These are phyloP conservation scores for Albophoma yamanashiensis DNA, from an alignment of 2,329 filamentous ascomycete species.

Conservation along the genomic window DNA sequence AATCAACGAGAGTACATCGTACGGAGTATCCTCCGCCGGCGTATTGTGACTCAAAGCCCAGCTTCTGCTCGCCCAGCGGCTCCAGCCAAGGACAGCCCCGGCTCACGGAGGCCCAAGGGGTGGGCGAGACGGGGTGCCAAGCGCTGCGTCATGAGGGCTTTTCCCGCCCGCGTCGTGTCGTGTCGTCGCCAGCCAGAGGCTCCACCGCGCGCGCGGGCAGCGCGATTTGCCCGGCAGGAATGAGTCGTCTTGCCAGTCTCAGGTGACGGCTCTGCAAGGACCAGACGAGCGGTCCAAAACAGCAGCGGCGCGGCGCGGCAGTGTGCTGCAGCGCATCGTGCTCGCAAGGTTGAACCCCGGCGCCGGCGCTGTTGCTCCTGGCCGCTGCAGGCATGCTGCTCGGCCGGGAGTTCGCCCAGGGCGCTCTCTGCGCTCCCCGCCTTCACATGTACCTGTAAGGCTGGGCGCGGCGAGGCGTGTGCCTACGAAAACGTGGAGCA, in stretches of 20 bases:
- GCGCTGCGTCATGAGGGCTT: background rate
- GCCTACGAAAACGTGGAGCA: constrained; percentile 16
- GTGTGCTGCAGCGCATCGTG: background rate
- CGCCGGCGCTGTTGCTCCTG: background rate
- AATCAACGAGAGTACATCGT: too few species aligned
- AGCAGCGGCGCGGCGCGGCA: background rate
- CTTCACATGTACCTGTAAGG: constrained; percentile 2
- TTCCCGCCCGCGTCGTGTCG: background rate
- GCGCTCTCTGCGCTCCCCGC: background rate
- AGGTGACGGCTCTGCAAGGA: background rate
- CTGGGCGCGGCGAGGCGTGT: constrained; percentile 10
- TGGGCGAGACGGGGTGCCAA: background rate
- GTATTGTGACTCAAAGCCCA: background rate
- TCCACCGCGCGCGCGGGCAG: background rate
- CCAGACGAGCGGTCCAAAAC: background rate
- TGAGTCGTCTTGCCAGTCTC: background rate
- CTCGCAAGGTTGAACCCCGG: too few species aligned
- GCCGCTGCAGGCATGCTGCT: background rate
- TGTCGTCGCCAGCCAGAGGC: background rate
- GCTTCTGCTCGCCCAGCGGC: background rate
- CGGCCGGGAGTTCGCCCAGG: background rate
- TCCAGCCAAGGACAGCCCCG: background rate
- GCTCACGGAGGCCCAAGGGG: background rate
- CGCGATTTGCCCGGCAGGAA: background rate
- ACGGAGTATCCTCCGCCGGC: background rate